Conservation (phyloP, 23 red algal species). For the Cyanidiococcus yangmingshanensis region DNA sequence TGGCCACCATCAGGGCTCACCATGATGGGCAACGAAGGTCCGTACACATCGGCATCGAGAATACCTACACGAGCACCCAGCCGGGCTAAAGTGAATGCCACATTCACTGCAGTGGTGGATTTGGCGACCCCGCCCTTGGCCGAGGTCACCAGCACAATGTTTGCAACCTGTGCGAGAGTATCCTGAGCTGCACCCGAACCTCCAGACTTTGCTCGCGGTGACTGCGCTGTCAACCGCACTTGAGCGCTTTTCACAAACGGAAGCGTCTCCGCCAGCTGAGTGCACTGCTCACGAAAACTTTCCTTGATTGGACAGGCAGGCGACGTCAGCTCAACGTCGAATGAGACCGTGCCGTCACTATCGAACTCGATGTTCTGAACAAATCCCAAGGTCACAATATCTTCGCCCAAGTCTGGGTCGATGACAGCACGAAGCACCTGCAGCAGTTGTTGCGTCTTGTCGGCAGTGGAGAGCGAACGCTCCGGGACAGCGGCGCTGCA, state of each 20-base stretch:
- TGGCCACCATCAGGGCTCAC: slow-evolving; percentile 41
- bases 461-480: neutral
- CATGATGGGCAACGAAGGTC: slow-evolving; percentile 82
- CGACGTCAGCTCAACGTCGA: slow-evolving; percentile 87
- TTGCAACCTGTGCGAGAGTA: slow-evolving; percentile 40
- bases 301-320: slow-evolving; percentile 97
- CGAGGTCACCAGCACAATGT: slow-evolving; percentile 75
- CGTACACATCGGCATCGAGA: slow-evolving; percentile 98
- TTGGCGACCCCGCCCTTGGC: slow-evolving; percentile 98
- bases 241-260: slow-evolving; percentile 39
- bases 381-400: slow-evolving; percentile 94
- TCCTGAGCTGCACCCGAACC: slow-evolving; percentile 10
- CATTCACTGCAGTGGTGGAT: slow-evolving; percentile 88
- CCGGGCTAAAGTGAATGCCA: slow-evolving; percentile 63
- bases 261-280: slow-evolving; percentile 38
- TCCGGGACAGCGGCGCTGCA: neutral
- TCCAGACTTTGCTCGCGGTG: slow-evolving; percentile 1
- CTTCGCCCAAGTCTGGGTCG: slow-evolving; percentile 81
- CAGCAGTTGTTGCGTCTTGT: slow-evolving; percentile 46
- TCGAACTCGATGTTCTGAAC: slow-evolving; percentile 57
- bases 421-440: slow-evolving; percentile 41
- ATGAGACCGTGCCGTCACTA: slow-evolving; percentile 43
- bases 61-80: slow-evolving; percentile 80
- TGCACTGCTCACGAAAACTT: slow-evolving; percentile 58
- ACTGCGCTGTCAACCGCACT: slow-evolving; percentile 44